These are phyloP conservation scores for Penicillium rolfsii DNA, from an alignment of 2,329 filamentous ascomycete genomes.

Conservation along the genomic window DNA sequence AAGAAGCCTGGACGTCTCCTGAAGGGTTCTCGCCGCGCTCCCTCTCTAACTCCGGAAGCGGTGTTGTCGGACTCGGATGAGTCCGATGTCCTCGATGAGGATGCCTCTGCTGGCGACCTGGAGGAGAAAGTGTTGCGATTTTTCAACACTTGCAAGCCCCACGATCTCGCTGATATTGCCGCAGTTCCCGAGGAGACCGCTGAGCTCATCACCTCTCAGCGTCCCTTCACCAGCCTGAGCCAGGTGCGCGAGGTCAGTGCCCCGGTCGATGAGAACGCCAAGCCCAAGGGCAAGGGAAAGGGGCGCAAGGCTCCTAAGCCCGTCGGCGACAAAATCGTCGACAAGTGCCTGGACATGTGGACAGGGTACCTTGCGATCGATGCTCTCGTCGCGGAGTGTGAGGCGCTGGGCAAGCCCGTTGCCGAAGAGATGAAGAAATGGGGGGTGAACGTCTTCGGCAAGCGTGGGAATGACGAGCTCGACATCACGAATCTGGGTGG, in stretches of 20 bases:
- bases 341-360: slow-evolving; percentile 72
- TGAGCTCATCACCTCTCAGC: slow-evolving; percentile 68
- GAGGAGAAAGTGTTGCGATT: slow-evolving; percentile 70
- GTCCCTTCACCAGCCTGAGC: slow-evolving; percentile 71
- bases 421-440: slow-evolving; percentile 67
- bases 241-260: slow-evolving; percentile 68
- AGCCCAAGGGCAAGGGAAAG: slow-evolving; percentile 54
- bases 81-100: slow-evolving; percentile 45
- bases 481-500: slow-evolving; percentile 59
- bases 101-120: slow-evolving; percentile 49
- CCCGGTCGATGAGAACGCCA: slow-evolving; percentile 40
- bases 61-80: slow-evolving; percentile 51
- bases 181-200: slow-evolving; percentile 72
- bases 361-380: slow-evolving; percentile 82
- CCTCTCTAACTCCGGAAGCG: slow-evolving; percentile 40
- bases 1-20: slow-evolving; percentile 49
- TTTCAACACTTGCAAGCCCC: slow-evolving; percentile 76
- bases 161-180: slow-evolving; percentile 81
- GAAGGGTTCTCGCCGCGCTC: slow-evolving; percentile 50
- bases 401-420: slow-evolving; percentile 69
- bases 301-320: slow-evolving; percentile 56
- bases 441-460: slow-evolving; percentile 68
- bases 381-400: slow-evolving; percentile 75
- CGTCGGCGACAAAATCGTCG: slow-evolving; percentile 68
- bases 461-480: slow-evolving; percentile 63